Evolutionary conservation across 1,284 basidiomycete species (phyloP), one percentile per base, ranked within the genome.

Genomic region (Microbotryomycetes sp.): DNA sequence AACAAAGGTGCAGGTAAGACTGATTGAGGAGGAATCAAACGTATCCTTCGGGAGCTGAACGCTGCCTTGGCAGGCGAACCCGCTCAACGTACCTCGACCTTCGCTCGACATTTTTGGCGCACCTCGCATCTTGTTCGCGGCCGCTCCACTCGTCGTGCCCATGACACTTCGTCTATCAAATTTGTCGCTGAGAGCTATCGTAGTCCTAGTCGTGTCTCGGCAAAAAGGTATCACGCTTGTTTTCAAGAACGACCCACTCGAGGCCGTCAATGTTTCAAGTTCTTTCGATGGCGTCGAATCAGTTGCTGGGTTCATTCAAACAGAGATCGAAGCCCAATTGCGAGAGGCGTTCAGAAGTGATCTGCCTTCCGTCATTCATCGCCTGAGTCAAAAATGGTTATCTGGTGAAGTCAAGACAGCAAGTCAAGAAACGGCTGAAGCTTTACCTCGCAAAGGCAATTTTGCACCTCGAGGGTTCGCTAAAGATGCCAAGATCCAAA

Each of bases 221-320:
- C 88, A 88, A 74, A 97, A 97, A 74, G 96, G 96, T 54, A 97
- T 98, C 75, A 98, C 96, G 0, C 84, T 98, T 51, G 96, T 98
- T 26, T 99, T 99, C 85, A 98, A 98, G 79, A 98, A 97, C 59
- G 96, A 99, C 77, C 96, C 96, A 0, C 82, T 98, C 23, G 93
- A 99, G 77, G 92, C 92, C 71, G 92, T 98, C 58, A 89, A 97
- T 73, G 97, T 99, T 72, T 91, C 88, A 75, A 91, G 88, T 73
- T 97, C 94, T 0, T 99, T 99, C 73, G 96, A 99, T 77, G 92
- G 89, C 19, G 94, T 99, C 65, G 92, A 90, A 54, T 92, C 97
- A 65, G 97, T 99, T 59, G 90, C 97, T 73, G 92, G 90, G 60
- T 97, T 93, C 76, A 90, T 97, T 58, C 93, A 96, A 75, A 84